Conservation (phyloP, 164 flowering plant species). For the Paratinospora sagittata region DNA sequence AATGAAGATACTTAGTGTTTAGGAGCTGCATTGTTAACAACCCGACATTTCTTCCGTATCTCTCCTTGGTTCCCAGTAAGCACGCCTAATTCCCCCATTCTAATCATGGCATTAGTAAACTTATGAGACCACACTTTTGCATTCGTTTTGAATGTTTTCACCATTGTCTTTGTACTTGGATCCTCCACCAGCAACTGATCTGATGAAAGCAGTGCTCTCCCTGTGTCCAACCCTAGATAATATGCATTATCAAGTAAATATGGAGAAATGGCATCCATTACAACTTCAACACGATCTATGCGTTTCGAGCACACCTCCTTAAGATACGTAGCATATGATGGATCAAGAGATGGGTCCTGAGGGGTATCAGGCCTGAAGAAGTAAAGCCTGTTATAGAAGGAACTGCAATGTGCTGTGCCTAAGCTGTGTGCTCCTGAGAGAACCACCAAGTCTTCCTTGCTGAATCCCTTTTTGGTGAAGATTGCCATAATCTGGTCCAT, state of each 20-base stretch:
- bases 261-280: constrained; percentile 16
- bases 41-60: constrained; percentile 18
- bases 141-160: constrained; percentile 1
- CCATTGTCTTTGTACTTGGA: constrained; percentile 8
- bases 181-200: constrained; percentile 18
- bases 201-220: constrained; percentile 18
- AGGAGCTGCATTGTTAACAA: constrained; percentile 2
- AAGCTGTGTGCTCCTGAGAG: constrained; percentile 29
- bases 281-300: not conserved
- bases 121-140: not conserved
- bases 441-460: constrained; percentile 19
- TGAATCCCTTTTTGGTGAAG: constrained; percentile 16
- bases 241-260: constrained; percentile 12
- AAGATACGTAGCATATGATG: not conserved
- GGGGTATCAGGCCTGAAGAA: not conserved
- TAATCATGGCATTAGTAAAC: constrained; percentile 20
- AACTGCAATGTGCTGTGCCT: constrained; percentile 20
- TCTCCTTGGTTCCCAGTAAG: constrained; percentile 24
- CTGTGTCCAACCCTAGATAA: constrained; percentile 6
- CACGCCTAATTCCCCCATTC: constrained; percentile 19
- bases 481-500: constrained; percentile 1
- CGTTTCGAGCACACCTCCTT: constrained; percentile 8
- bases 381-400: constrained; percentile 13
- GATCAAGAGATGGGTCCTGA: constrained; percentile 15
- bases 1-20: too few species aligned